Base-by-base conservation (phyloP, 805 yeast species). In the Metschnikowia cerradonensis region DNA sequence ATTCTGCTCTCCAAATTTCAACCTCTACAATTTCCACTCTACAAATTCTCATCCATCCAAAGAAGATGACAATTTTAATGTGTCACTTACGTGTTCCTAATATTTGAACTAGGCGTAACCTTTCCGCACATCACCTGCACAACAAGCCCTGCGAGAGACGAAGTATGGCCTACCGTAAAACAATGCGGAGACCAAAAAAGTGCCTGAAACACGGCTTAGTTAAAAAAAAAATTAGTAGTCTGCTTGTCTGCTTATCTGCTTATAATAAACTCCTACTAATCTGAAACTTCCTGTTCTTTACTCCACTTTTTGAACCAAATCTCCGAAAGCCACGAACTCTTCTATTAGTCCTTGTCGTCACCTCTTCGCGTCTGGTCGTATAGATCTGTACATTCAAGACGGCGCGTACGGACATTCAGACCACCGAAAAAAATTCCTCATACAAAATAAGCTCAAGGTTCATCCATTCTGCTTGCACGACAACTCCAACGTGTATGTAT, bases 401-500 rank as follows among this genome's bases (percentile, higher is more conserved):
- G 19, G 45, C 45, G 45, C 45, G 45, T 42, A 33, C 20, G 38
- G 31, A 32, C 31, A 41, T 31, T n/a, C 45, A 20, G 7, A 19
- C 35, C 45, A 20, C 45, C 45, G 45, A 42, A 42, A 42, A 42
- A 42, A 42, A 42, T 42, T 42, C 38, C 36, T 42, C 31, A 40
- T 26, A 44, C 37, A 36, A 35, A 44, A 44, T 26, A 34, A 35
- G 47, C 14, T 15, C 40, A 6, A 35, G 38, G 11, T 17, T 15
- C 26, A 13, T 13, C 31, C 32, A 6, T 19, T 31, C 41, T 35
- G 47, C 40, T 35, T 17, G 39, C 33, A 22, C 26, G 40, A 35
- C 40, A 22, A n/a, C 31, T 11, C 23, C 20, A 40, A 26, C 19
- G 37, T n/a, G 45, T 42, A 32, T 32, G 37, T 32, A 42, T 14